Evolutionary conservation across 164 flowering plant genomes (phyloP).

Genomic region (Hamamelis virginiana): DNA sequence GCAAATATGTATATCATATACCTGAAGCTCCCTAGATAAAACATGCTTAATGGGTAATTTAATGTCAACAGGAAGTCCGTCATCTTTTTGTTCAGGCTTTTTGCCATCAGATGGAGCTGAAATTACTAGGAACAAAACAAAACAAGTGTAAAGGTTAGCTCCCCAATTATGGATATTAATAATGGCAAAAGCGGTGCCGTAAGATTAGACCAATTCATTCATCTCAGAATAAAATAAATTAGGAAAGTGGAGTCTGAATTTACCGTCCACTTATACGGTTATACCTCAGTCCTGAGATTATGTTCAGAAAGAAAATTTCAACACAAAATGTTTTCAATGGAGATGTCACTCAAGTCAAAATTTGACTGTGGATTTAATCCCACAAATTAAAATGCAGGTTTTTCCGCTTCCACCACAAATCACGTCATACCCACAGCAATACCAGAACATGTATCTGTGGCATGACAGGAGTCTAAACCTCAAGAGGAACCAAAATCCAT

Average conservation of each 20-base stretch:
- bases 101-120: constrained; percentile 59
- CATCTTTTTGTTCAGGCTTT: constrained; percentile 62
- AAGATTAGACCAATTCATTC: constrained; percentile 1
- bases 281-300: background rate
- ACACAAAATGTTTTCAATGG: background rate
- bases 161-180: background rate
- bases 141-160: constrained; percentile 12
- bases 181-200: no score
- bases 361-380: background rate
- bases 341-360: background rate
- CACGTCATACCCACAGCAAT: background rate
- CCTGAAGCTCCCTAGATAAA: constrained; percentile 93
- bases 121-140: constrained; percentile 39
- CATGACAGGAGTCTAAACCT: background rate
- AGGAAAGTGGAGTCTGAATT: background rate
- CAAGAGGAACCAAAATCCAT: background rate
- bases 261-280: background rate
- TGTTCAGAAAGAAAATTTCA: background rate
- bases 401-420: background rate
- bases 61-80: constrained; percentile 71
- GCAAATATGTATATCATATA: constrained; percentile 13
- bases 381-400: background rate
- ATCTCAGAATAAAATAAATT: background rate
- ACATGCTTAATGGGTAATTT: constrained; percentile 87
- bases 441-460: background rate